phyloP scores from a whole-genome alignment of 2,329 filamentous ascomycete species.

The Colletotrichum kahawae region DNA sequence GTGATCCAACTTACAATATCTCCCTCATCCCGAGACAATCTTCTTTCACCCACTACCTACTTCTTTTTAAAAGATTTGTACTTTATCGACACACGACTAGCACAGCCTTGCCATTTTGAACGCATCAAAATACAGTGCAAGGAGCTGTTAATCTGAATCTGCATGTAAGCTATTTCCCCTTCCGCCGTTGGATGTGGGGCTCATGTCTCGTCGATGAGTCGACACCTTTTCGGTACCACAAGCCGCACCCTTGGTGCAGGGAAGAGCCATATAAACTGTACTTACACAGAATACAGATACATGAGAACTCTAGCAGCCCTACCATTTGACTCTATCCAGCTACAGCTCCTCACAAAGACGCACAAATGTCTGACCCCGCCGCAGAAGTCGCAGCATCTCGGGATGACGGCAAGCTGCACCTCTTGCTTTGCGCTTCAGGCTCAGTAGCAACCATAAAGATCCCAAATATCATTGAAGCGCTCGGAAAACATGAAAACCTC shows the following conservation, averaged over 20 bases:
- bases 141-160: too few species aligned
- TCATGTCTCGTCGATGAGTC: not conserved
- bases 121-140: too few species aligned
- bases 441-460: conserved; percentile 79
- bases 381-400: conserved; percentile 15
- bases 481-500: conserved; percentile 59
- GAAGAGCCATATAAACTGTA: not conserved
- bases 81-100: not conserved
- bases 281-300: not conserved
- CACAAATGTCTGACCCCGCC: conserved; percentile 11
- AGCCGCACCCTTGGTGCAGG: not conserved
- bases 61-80: not conserved
- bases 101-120: not conserved
- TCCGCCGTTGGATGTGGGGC: not conserved
- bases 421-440: conserved; percentile 8
- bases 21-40: not conserved
- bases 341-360: not conserved
- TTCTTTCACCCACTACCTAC: not conserved
- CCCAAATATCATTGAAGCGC: conserved; percentile 66
- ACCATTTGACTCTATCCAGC: not conserved
- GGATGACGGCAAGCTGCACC: conserved; percentile 16
- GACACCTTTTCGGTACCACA: not conserved
- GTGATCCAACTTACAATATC: not conserved
- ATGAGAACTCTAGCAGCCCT: not conserved
- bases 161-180: too few species aligned